Conservation (phyloP, 192 early-diverging fungal species). For the Linnemannia schmuckeri region DNA sequence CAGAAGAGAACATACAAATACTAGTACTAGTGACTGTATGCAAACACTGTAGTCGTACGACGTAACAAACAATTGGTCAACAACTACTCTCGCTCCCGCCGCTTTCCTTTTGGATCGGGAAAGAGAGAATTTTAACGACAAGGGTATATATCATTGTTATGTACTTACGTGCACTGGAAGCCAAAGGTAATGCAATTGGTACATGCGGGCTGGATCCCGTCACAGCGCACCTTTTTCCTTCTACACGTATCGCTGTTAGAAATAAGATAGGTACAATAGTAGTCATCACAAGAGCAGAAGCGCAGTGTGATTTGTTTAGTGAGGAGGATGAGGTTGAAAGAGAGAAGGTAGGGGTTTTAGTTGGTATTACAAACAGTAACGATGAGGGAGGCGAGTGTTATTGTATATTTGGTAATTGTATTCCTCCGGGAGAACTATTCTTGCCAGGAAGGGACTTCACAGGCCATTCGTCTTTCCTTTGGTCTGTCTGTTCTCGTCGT, state of each 20-base stretch:
- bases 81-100: too few relatives aligned
- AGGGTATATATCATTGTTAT: too few relatives aligned
- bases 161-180: conserved; percentile 61
- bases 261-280: not conserved
- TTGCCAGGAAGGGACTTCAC: not conserved
- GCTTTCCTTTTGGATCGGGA: too few relatives aligned
- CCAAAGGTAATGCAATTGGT: conserved; percentile 61
- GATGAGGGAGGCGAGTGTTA: not conserved
- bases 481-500: not conserved
- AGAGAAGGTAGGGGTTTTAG: not conserved
- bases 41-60: too few relatives aligned
- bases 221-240: conserved; percentile 62
- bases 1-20: too few relatives aligned
- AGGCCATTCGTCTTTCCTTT: not conserved
- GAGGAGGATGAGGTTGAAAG: conserved; percentile 49
- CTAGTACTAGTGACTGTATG: too few relatives aligned
- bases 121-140: too few relatives aligned
- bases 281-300: not conserved
- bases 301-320: not conserved
- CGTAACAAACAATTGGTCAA: too few relatives aligned
- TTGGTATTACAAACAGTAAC: not conserved
- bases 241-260: conserved; percentile 60
- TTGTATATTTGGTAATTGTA: conserved; percentile 36
- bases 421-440: conserved; percentile 56
- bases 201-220: conserved; percentile 58